These are phyloP conservation scores for Botryosphaeria agaves DNA, from an alignment of 2,329 filamentous ascomycete genomes.

Conservation along the genomic window DNA sequence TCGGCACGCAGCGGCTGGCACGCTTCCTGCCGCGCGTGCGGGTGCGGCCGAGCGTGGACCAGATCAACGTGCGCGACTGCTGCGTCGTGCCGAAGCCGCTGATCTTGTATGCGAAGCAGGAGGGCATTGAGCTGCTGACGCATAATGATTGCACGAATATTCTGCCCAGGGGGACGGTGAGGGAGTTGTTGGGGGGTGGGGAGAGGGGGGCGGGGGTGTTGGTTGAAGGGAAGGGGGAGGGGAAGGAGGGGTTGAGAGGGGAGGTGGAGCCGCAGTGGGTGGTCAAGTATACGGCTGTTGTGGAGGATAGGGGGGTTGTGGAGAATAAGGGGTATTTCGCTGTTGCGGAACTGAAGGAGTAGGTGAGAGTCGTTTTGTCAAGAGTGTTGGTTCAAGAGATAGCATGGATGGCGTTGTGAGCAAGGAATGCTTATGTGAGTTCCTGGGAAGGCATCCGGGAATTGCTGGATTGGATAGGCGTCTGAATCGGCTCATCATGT, in stretches of 20 bases:
- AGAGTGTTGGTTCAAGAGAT: neutral
- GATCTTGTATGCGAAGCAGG: slow-evolving; percentile 63
- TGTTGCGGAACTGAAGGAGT: slow-evolving; percentile 49
- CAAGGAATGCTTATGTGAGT: neutral
- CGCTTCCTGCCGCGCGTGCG: slow-evolving; percentile 55
- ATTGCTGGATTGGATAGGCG: no score
- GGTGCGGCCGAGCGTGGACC: slow-evolving; percentile 67
- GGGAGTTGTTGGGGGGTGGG: slow-evolving; percentile 63
- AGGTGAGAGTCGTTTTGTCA: neutral
- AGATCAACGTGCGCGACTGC: slow-evolving; percentile 93
- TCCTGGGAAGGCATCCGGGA: no score
- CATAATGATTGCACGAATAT: slow-evolving; percentile 92
- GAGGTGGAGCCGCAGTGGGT: slow-evolving; percentile 86
- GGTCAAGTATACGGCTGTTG: slow-evolving; percentile 90
- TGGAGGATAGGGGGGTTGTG: slow-evolving; percentile 83
- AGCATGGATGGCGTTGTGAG: neutral
- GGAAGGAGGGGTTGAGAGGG: slow-evolving; percentile 45
- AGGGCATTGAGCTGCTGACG: slow-evolving; percentile 74
- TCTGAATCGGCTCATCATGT: no score
- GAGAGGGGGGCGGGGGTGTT: slow-evolving; percentile 60
- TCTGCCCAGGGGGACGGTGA: slow-evolving; percentile 65
- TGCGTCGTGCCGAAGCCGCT: slow-evolving; percentile 87
- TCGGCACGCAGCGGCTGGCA: slow-evolving; percentile 68
- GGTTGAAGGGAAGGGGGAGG: slow-evolving; percentile 36
- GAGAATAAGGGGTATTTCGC: slow-evolving; percentile 99